These are phyloP conservation scores for Antrodiella citrinella DNA, from an alignment of 768 basidiomycete species.

Conservation along the genomic window DNA sequence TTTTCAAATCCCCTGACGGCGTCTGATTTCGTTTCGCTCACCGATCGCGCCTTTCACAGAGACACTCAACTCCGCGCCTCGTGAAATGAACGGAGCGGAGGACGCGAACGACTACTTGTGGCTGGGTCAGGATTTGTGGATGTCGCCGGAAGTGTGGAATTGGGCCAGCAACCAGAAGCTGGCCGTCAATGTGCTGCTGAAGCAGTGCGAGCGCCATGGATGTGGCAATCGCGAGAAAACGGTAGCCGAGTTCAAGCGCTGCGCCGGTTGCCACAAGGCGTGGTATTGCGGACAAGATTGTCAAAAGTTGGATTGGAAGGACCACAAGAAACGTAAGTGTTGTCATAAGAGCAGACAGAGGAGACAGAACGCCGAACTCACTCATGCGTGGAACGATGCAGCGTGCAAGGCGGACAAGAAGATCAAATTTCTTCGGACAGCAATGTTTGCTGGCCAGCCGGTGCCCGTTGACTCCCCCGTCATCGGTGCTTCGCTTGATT, in stretches of 20 bases:
- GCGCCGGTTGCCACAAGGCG: constrained; percentile 29
- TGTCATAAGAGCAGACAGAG: no score
- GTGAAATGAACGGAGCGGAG: constrained; percentile 29
- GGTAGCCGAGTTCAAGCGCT: constrained; percentile 33
- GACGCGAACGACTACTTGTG: constrained; percentile 41
- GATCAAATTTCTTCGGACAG: no score
- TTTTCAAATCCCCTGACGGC: constrained; percentile 1
- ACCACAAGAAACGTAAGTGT: constrained; percentile 18
- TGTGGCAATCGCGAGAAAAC: constrained; percentile 26
- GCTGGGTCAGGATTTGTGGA: constrained; percentile 37
- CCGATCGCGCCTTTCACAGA: constrained; percentile 8
- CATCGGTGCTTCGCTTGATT: no score
- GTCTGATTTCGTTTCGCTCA: neutral
- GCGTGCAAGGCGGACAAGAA: neutral
- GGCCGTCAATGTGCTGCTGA: constrained; percentile 25
- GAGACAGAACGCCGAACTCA: no score
- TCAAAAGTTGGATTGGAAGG: constrained; percentile 25
- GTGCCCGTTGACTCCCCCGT: no score
- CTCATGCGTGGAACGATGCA: no score
- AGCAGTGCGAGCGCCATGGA: constrained; percentile 24
- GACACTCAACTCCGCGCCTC: constrained; percentile 24
- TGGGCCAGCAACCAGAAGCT: constrained; percentile 32
- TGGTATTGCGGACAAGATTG: constrained; percentile 23
- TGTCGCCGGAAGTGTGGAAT: constrained; percentile 32
- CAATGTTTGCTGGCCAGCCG: no score